Evolutionary conservation across 2,329 filamentous ascomycete genomes (phyloP), one percentile per base, ranked within the genome.

Genomic region (Ramichloridium luteum): DNA sequence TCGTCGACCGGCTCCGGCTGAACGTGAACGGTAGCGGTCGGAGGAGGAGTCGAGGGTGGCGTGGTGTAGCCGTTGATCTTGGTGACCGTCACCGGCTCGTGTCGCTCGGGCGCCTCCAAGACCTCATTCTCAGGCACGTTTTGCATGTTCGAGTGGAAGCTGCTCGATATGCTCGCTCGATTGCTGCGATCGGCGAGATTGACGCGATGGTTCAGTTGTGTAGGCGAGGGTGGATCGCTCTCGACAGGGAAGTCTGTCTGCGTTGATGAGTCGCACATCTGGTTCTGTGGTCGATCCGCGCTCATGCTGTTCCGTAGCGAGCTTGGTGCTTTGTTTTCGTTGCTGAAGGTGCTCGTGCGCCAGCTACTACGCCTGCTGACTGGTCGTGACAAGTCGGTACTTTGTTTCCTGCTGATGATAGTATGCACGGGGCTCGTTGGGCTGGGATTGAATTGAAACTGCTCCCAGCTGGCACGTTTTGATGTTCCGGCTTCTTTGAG

Each of bases 401-500:
- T 93, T 50, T 72, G 74, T n/a, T n/a, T n/a, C 38, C 80, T 58
- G 22, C 55, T 53, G 45, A 70, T 73, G 55, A 61, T 75, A 57
- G 54, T 61, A 55, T 65, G 74, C 22, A 75, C 60, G 1, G 85
- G 83, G 54, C 83, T 93, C 6, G 73, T 73, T 1, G 82, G 79
- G 31, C 68, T 74, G 3, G 83, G 80, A 43, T 75, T 75, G 56
- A 82, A 90, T 49, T 88, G 82, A 54, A 94, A 92, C 44, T 80
- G 73, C 36, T 78, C 83, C 60, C 78, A 84, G 14, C 72, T 67
- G 2, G 85, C 83, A 34, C 83, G 68, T 32, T 72, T 65, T 30
- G 75, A 72, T 2, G 77, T 79, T 18, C 84, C 85, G n/a, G 86
- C 86, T 60, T 94, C 86, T 31, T 81, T 73, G 43, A 96, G 90